These are phyloP conservation scores for Yamadazyma triangularis DNA, from an alignment of 1,139 yeast species.

Conservation along the genomic window DNA sequence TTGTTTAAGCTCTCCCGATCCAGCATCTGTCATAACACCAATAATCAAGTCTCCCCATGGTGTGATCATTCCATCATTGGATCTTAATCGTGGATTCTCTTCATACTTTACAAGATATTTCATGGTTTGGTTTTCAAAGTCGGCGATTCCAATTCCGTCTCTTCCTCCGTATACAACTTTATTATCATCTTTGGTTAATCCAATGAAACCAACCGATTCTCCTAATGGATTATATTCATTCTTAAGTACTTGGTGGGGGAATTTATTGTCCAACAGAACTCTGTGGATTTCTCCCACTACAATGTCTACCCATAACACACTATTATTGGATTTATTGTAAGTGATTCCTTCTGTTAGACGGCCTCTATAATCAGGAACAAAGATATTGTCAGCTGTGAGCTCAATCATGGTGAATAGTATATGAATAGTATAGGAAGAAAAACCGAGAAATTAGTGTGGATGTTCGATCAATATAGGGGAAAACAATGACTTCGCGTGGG, in stretches of 20 bases:
- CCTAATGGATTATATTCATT: slow-evolving; percentile 29
- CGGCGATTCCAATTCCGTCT: slow-evolving; percentile 51
- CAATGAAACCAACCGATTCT: slow-evolving; percentile 60
- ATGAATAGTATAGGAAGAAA: no score
- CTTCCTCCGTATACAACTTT: slow-evolving; percentile 48
- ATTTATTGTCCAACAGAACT: slow-evolving; percentile 18
- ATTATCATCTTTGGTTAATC: slow-evolving; percentile 46
- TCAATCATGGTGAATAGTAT: no score
- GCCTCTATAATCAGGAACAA: slow-evolving; percentile 44
- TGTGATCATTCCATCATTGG: slow-evolving; percentile 72
- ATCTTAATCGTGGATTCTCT: slow-evolving; percentile 40
- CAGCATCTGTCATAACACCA: slow-evolving; percentile 61
- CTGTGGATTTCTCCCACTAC: slow-evolving; percentile 55
- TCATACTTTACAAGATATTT: slow-evolving; percentile 45
- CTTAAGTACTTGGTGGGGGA: slow-evolving; percentile 37
- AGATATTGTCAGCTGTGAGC: slow-evolving; percentile 8
- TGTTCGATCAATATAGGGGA: no score
- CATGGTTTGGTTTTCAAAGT: slow-evolving; percentile 39
- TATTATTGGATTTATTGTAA: slow-evolving; percentile 52
- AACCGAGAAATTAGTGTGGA: no score
- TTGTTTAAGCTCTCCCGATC: slow-evolving; percentile 13
- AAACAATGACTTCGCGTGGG: no score
- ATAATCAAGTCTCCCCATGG: slow-evolving; percentile 68
- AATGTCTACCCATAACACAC: slow-evolving; percentile 70
- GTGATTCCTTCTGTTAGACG: slow-evolving; percentile 65